Percentiles rank a stretch among this genome's conserved stretches.
Evolutionary conservation across 306 rosid species (phyloP).

Genomic region (Gleditsia sinensis): DNA sequence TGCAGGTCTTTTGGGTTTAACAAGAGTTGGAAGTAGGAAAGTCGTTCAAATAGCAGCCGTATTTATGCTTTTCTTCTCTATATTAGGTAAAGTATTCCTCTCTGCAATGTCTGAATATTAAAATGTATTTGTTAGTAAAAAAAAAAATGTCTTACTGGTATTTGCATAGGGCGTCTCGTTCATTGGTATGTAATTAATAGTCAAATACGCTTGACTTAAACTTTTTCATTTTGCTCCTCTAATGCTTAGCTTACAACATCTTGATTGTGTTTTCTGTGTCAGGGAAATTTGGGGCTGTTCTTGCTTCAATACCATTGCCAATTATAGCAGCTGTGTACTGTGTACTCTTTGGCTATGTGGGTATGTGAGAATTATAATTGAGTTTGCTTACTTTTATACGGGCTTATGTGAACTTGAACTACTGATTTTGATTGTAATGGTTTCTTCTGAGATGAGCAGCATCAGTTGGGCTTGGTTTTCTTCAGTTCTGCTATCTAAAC

Average conservation of each 20-base stretch:
- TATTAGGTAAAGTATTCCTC: slow-evolving; percentile 55
- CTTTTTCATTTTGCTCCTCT: slow-evolving; percentile 2
- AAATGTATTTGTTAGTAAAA: not conserved
- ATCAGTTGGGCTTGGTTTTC: slow-evolving; percentile 69
- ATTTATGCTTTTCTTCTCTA: slow-evolving; percentile 88
- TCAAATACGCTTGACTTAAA: not conserved
- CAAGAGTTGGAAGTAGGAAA: slow-evolving; percentile 81
- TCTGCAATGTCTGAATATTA: not conserved
- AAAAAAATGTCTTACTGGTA: slow-evolving; percentile 2
- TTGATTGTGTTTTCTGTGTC: slow-evolving; percentile 33
- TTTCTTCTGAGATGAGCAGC: slow-evolving; percentile 50
- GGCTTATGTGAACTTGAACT: not conserved
- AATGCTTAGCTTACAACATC: slow-evolving; percentile 13
- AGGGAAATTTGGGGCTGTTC: slow-evolving; percentile 94
- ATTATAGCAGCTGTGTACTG: slow-evolving; percentile 83
- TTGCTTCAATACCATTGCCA: slow-evolving; percentile 87
- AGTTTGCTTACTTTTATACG: not conserved
- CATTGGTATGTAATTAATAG: not conserved
- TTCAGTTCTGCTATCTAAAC: slow-evolving; percentile 88
- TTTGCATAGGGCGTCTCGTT: not conserved
- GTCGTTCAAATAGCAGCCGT: slow-evolving; percentile 76
- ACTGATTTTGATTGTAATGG: slow-evolving; percentile 10
- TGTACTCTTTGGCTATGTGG: slow-evolving; percentile 80
- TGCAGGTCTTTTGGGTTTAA: slow-evolving; percentile 91
- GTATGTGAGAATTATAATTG: slow-evolving; percentile 44